Evolutionary conservation across 305 asterid genomes (phyloP).

Genomic region (Rubia balearica): DNA sequence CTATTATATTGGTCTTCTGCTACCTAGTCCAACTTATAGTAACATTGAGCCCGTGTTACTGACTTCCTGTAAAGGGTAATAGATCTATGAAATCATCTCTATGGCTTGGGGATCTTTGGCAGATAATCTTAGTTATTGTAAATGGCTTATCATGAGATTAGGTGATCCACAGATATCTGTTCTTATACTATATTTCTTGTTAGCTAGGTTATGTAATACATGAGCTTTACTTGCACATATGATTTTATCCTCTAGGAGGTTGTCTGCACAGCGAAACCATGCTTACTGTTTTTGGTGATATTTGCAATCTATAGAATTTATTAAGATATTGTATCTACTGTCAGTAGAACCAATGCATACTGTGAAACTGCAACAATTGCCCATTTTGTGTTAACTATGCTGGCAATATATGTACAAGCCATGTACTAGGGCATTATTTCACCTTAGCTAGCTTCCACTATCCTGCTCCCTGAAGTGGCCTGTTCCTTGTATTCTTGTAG

Average conservation of each 20-base stretch:
- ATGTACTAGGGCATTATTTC: not conserved
- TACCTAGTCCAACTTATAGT: not conserved
- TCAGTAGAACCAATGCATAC: constrained; percentile 4
- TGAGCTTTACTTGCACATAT: not conserved
- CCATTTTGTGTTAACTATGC: not conserved
- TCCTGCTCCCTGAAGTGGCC: not conserved
- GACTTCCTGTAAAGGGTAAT: not conserved
- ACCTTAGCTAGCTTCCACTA: not conserved
- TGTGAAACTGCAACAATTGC: not conserved
- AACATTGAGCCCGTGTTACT: not conserved
- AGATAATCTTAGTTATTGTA: not conserved
- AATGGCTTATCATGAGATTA: not conserved
- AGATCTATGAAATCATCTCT: not conserved
- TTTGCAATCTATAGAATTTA: not conserved
- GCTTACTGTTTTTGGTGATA: not conserved
- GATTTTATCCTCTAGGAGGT: too few relatives aligned
- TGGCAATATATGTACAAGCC: not conserved
- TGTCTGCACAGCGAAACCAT: too few relatives aligned
- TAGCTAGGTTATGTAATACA: not conserved
- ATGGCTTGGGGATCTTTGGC: not conserved
- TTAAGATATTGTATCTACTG: not conserved
- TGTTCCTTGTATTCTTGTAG: not conserved
- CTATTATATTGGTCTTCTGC: not conserved
- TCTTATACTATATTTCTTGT: not conserved
- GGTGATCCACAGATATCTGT: not conserved